Evolutionary conservation across 1,284 basidiomycete genomes (phyloP).

Genomic region (Irpex sp.): DNA sequence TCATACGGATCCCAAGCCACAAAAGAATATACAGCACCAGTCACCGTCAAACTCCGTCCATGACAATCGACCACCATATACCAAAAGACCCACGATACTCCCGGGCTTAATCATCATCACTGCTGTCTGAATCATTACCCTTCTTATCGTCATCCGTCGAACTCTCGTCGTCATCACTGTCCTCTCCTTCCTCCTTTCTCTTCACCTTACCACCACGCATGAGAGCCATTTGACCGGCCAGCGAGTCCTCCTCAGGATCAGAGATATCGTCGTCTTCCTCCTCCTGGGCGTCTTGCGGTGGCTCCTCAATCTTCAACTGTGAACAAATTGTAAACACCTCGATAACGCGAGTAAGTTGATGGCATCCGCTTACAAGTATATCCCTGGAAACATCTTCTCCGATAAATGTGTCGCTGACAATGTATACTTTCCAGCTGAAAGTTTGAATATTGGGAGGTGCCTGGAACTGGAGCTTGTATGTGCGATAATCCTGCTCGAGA

Average conservation of each 20-base stretch:
- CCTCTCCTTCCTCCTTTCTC: conserved; percentile 31
- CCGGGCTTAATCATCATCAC: conserved; percentile 27
- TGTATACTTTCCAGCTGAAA: conserved; percentile 87
- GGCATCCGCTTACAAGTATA: conserved; percentile 54
- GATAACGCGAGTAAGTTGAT: not conserved
- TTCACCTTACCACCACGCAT: conserved; percentile 94
- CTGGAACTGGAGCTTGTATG: conserved; percentile 93
- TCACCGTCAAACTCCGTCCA: not conserved
- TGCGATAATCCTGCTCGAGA: conserved; percentile 67
- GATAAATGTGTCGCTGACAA: conserved; percentile 87
- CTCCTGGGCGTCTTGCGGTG: conserved; percentile 54
- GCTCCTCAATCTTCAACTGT: conserved; percentile 82
- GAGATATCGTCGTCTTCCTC: conserved; percentile 86
- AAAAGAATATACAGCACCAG: not conserved
- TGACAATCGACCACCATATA: too few relatives aligned
- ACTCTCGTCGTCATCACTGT: conserved; percentile 45
- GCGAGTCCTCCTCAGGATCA: conserved; percentile 91
- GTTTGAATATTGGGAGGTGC: conserved; percentile 83
- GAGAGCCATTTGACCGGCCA: conserved; percentile 97
- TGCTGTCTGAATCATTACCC: conserved; percentile 39
- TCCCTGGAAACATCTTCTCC: conserved; percentile 77
- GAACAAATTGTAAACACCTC: not conserved
- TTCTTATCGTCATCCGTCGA: conserved; percentile 47
- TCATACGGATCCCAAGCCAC: not conserved
- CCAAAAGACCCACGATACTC: not conserved